A percentile compares a stretch with the other conserved stretches of the same genome.
These are phyloP conservation scores for Gracilaria gracilis DNA, from an alignment of 23 red algal genomes.

Conservation along the genomic window DNA sequence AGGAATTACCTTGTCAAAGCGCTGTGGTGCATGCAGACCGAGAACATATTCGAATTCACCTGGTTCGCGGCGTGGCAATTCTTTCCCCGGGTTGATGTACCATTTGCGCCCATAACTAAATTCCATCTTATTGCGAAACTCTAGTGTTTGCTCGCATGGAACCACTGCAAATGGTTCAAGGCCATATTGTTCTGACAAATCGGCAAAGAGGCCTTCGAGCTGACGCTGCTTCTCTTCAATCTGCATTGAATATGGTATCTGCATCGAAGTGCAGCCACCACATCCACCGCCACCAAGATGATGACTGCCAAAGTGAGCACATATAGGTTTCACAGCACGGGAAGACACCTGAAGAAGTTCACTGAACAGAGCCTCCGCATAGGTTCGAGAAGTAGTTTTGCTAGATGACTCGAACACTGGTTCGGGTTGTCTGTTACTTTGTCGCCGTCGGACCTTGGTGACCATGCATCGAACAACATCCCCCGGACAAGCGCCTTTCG, in stretches of 20 bases:
- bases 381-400: constrained; percentile 27
- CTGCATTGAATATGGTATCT: constrained; percentile 84
- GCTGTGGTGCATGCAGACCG: constrained; percentile 83
- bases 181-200: constrained; percentile 16
- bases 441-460: constrained; percentile 47
- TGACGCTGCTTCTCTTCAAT: constrained; percentile 76
- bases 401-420: not conserved
- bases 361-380: constrained; percentile 85
- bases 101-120: constrained; percentile 91
- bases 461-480: constrained; percentile 58
- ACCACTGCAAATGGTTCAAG: constrained; percentile 39
- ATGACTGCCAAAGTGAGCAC: constrained; percentile 79
- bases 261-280: constrained; percentile 90
- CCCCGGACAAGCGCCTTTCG: constrained; percentile 77
- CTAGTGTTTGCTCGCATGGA: constrained; percentile 45
- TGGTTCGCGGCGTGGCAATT: not conserved
- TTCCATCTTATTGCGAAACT: constrained; percentile 99
- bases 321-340: constrained; percentile 62
- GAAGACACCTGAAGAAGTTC: constrained; percentile 45
- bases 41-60: constrained; percentile 76
- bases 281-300: constrained; percentile 81
- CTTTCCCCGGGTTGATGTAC: constrained; percentile 22
- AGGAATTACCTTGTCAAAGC: constrained; percentile 91
- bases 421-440: constrained; percentile 5
- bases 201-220: constrained; percentile 58